A percentile compares a stretch with the other conserved stretches of the same genome.
These are phyloP conservation scores for Venturia pyrina DNA, from an alignment of 2,329 filamentous ascomycete genomes.

Conservation along the genomic window DNA sequence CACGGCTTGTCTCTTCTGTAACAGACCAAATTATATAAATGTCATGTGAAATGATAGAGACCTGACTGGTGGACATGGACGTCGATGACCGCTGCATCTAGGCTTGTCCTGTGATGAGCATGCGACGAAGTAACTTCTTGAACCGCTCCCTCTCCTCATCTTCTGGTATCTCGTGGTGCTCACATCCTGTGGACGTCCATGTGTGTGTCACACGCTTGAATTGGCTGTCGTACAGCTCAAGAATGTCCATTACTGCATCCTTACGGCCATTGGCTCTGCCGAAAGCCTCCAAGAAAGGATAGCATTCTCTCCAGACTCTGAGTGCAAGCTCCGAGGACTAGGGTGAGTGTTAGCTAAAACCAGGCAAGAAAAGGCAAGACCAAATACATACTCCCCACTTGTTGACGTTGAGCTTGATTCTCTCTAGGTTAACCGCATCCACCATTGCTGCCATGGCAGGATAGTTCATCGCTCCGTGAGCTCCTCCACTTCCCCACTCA, in stretches of 20 bases:
- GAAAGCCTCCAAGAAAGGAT: conserved; percentile 3
- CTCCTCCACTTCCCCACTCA: neutral
- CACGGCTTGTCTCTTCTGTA: neutral
- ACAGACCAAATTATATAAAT: neutral
- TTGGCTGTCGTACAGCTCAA: neutral
- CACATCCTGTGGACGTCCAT: neutral
- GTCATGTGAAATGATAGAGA: no score
- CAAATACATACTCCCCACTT: neutral
- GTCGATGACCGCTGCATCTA: neutral
- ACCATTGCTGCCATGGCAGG: conserved; percentile 1
- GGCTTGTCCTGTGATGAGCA: neutral
- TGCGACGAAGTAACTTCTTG: neutral
- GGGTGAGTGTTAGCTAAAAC: neutral
- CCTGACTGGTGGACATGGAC: neutral
- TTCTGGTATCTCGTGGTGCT: neutral
- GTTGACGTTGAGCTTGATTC: conserved; percentile 1
- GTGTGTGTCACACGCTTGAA: neutral
- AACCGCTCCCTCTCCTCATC: neutral
- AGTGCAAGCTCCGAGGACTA: neutral
- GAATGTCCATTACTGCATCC: conserved; percentile 1
- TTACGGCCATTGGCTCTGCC: conserved; percentile 4
- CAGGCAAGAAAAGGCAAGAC: neutral
- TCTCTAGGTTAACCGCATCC: conserved; percentile 5
- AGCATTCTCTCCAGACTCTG: conserved; percentile 4
- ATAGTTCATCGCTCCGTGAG: conserved; percentile 6